Evolutionary conservation across 768 basidiomycete genomes (phyloP), one percentile per base, ranked within the genome.

Genomic region (Pulveroboletus sp.): DNA sequence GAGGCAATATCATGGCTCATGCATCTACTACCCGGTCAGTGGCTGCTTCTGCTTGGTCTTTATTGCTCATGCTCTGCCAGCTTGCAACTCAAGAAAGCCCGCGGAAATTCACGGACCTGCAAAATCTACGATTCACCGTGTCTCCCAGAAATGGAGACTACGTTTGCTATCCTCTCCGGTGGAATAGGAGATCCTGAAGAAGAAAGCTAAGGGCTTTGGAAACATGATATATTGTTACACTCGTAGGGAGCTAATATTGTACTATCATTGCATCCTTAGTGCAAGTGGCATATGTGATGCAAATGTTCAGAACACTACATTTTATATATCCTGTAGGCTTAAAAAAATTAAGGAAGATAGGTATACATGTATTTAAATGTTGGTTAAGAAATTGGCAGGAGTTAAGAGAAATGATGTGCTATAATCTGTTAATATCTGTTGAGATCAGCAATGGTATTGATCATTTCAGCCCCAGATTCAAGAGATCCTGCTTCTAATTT

Each of bases 111-210:
- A 43, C 88, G 96, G 49, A 83, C 90, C 18, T 96, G 93, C 72
- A 95, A 93, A 70, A 94, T 99, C 57, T 95, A 96, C 60, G 96
- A 99, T 73, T 95, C 93, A 4, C 96, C 96, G 0, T 97, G 93
- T 71, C 73, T 99, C 32, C 95, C 96, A 9, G 96, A 99, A 69
- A 91, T 89, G 57, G 95, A 98, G 66, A 93, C 87, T 3, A 87
- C 88, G 48, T 99, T 98, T 66, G 91, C 93, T 31, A 97, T 98
- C 69, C 84, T 92, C 46, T 71, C 82, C 8, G 83, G 88, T 59
- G 95, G 95, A 52, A 93, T 98, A 51, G 90, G 89, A 6, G 95
- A 97, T 63, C 93, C 94, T 2, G 92, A 94, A 60, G 94, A 95
- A 62, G 89, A 93, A 59, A 68, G 74, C 14, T 88, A 67, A 9